These are phyloP conservation scores for Kuraishia cidri DNA, from an alignment of 805 yeast genomes.

Conservation along the genomic window DNA sequence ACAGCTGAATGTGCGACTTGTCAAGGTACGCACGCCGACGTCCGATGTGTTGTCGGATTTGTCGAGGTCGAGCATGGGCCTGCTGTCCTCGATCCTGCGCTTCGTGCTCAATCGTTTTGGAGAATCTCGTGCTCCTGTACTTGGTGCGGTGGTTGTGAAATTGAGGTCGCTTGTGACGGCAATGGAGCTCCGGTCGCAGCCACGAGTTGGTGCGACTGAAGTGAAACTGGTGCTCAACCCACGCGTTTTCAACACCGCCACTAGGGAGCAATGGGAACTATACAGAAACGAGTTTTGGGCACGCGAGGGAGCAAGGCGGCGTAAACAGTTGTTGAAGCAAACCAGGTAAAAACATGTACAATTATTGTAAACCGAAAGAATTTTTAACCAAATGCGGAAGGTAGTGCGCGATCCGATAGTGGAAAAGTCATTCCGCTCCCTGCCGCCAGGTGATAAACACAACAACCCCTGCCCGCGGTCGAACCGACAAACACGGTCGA, in stretches of 20 bases:
- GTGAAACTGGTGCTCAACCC: slow-evolving; percentile 79
- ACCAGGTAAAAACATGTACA: too few species aligned
- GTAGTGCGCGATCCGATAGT: too few species aligned
- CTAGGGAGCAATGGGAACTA: slow-evolving; percentile 91
- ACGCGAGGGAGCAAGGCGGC: slow-evolving; percentile 64
- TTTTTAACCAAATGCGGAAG: too few species aligned
- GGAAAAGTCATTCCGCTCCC: too few species aligned
- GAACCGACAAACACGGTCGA: too few species aligned
- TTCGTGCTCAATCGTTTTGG: background rate
- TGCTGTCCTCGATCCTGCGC: slow-evolving; percentile 1
- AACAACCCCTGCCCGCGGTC: too few species aligned
- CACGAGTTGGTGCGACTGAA: slow-evolving; percentile 66
- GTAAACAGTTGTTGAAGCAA: slow-evolving; percentile 13
- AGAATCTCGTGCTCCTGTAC: background rate
- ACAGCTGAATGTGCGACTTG: slow-evolving; percentile 71
- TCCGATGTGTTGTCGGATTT: slow-evolving; percentile 3
- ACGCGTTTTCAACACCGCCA: slow-evolving; percentile 70
- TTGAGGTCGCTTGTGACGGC: slow-evolving; percentile 2
- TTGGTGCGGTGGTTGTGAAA: background rate
- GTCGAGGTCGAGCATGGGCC: slow-evolving; percentile 5
- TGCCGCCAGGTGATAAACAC: too few species aligned
- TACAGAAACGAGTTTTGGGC: slow-evolving; percentile 93
- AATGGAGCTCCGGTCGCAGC: slow-evolving; percentile 34
- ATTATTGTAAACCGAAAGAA: too few species aligned
- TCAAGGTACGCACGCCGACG: slow-evolving; percentile 36